Evolutionary conservation across 306 rosid species (phyloP), one percentile per base, ranked within the genome.

Genomic region (Phaseolus lunatus): DNA sequence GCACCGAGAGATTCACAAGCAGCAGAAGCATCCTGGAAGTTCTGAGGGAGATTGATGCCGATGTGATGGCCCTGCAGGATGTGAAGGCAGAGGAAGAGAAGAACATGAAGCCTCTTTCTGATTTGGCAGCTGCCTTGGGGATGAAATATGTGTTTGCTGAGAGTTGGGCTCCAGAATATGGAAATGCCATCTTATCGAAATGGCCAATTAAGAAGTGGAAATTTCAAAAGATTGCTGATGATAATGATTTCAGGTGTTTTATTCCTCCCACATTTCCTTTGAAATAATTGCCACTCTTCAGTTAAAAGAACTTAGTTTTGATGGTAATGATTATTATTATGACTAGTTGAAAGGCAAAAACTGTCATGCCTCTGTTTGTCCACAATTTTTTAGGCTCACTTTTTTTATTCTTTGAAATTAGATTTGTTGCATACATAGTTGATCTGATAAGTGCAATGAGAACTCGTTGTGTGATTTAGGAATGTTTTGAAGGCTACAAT

Each of bases 131-230:
- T 75, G 96, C 97, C 61, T 88, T 93, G 83, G 96, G 94, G 75
- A 93, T 93, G 97, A 80, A 85, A 5, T 93, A 86, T 82, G 97
- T 90, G 37, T 93, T 92, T 85, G 96, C 96, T 71, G 96, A 93
- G 78, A 92, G 97, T 84, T 92, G 97, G 97, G 97, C 97, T 48
- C 97, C 96, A 3, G 97, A 92, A 84, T 92, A 86, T 82, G 97
- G 97, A 9, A 92, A 90, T 81, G 97, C 97, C 22, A 89, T 92
- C 73, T 70, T 92, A 5, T 92, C 97, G 59, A 92, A 89, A 85
- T 92, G 97, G 97, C 96, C 96, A 8, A 90, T 92, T 35, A 90
- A 89, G 82, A 90, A 87, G 58, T 92, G 94, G 96, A 85, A 79
- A 73, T 87, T 89, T 84, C 93, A 90, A 78, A 92, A 92, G 83